These are phyloP conservation scores for Bipolaris bicolor DNA, from an alignment of 2,329 filamentous ascomycete genomes.

Conservation along the genomic window DNA sequence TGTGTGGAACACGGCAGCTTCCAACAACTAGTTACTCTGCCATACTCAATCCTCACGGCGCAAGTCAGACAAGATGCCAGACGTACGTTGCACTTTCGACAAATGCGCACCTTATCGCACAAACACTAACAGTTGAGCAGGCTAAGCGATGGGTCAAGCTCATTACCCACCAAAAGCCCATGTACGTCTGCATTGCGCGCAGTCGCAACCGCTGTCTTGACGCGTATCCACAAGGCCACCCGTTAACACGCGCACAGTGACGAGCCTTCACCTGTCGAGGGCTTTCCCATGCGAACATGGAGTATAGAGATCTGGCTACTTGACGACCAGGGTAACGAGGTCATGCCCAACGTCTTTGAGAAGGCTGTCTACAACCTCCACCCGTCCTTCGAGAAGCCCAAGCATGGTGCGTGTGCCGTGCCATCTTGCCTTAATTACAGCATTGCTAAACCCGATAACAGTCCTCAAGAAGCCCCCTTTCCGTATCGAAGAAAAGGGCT, in stretches of 20 bases:
- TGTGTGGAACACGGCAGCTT: background rate
- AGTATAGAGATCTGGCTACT: conserved; percentile 83
- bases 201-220: conserved; percentile 19
- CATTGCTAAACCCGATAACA: conserved; percentile 9
- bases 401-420: conserved; percentile 68
- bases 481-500: conserved; percentile 89
- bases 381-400: conserved; percentile 86
- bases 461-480: conserved; percentile 84
- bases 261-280: conserved; percentile 80
- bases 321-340: conserved; percentile 84
- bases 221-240: conserved; percentile 17
- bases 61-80: conserved; percentile 50
- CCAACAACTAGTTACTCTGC: conserved; percentile 1
- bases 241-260: conserved; percentile 59
- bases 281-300: conserved; percentile 93
- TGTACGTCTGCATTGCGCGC: conserved; percentile 64
- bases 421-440: background rate
- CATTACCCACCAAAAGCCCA: conserved; percentile 87
- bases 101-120: background rate
- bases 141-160: conserved; percentile 89
- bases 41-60: conserved; percentile 9
- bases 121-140: conserved; percentile 50
- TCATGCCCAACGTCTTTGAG: conserved; percentile 83
- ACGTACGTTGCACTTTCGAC: conserved; percentile 44
- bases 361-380: conserved; percentile 94